Evolutionary conservation across 805 yeast genomes (phyloP), one percentile per base, ranked within the genome.

Genomic region (Starmera dryadoides): DNA sequence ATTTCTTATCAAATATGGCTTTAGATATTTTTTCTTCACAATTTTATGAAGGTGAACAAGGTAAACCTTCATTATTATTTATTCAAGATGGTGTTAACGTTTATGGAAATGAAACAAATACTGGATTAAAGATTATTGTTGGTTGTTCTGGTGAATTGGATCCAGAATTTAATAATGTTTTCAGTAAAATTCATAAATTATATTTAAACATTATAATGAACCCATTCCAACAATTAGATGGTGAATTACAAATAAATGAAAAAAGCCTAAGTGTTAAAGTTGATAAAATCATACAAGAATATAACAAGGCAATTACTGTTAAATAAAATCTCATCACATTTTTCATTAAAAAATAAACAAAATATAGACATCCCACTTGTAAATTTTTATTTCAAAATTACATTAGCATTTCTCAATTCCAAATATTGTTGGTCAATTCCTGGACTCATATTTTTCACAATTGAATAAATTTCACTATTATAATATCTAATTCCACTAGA

Each of bases 371-470:
- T 22, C 10, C 10, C 25, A 22, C 7, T 22, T 10, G 7, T 8
- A 22, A n/a, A 10, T 8, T 15, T 6, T 37, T 49, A 78, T 56
- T 84, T 79, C 57, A 89, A 68, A 8, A 91, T 77, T 15, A 89
- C 87, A 56, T 91, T 85, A 30, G 96, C 98, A 38, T 85, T 86
- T 50, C 98, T 72, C 43, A 91, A 66, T 47, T 84, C 84, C 54
- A 91, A 67, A 57, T 88, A 91, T 59, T 88, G 94, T 62, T 91
- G 98, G 60, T 91, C 97, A 22, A 84, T 83, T 19, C 96, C 96
- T 3, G 94, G 86, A 1, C 88, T 81, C 79, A 91, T 77, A 45
- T 77, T 77, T 56, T 78, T 77, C 28, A 86, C 82, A 28, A 82
- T 68, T 35, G 81, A 85, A 58, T 77, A 89, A 23, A 91, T 81